These are phyloP conservation scores for Coffea canephora DNA, from an alignment of 257 asterid species.

Conservation along the genomic window DNA sequence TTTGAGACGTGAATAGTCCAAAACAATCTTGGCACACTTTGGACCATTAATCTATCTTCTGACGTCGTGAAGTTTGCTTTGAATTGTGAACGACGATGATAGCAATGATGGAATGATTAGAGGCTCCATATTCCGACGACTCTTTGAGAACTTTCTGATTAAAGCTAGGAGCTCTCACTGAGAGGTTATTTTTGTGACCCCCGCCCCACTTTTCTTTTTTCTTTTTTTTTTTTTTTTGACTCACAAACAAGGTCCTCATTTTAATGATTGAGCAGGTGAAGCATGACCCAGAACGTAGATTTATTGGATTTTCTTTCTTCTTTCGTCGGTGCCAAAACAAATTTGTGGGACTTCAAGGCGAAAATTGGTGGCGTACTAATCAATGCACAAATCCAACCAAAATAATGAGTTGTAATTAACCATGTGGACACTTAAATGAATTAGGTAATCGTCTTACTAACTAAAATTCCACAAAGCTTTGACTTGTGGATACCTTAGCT, in stretches of 20 bases:
- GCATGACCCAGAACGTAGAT: not conserved
- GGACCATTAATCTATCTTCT: too few species aligned
- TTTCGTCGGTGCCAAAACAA: not conserved
- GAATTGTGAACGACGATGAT: too few species aligned
- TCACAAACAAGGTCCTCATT: not conserved
- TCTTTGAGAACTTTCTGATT: too few species aligned
- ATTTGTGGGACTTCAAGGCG: not conserved
- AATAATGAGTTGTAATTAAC: not conserved
- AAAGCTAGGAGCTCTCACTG: too few species aligned
- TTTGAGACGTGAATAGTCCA: too few species aligned
- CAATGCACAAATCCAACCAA: not conserved
- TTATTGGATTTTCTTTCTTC: too few species aligned
- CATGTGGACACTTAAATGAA: not conserved
- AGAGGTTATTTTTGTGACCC: too few species aligned
- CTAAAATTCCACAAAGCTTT: not conserved
- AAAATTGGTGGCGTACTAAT: not conserved
- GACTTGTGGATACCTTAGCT: constrained; percentile 4
- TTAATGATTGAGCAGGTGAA: not conserved
- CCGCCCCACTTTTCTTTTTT: too few species aligned
- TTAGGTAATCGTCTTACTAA: not conserved
- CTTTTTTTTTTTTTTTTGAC: too few species aligned
- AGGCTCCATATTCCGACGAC: too few species aligned
- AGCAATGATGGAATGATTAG: not conserved
- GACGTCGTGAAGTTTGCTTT: too few species aligned
- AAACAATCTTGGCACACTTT: too few species aligned